Conservation (phyloP, 2,329 filamentous ascomycete genomes). For the Alternaria solani region DNA sequence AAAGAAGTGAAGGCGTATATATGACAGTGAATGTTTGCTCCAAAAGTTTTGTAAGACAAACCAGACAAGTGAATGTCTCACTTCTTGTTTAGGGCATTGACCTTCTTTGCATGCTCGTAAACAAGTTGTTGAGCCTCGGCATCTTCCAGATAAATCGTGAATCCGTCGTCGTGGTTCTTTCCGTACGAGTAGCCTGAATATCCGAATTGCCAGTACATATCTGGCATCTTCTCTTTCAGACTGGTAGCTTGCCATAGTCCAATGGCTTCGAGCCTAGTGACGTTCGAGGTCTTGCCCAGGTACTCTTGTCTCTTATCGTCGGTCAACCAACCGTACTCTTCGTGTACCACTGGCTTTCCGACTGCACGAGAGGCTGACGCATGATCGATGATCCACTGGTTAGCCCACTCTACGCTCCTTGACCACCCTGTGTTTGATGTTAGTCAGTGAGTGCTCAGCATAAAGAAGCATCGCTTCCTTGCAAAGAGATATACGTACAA, state of each 20-base stretch:
- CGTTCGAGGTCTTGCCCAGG: slow-evolving; percentile 54
- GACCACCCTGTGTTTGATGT: background rate
- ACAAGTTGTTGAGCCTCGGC: slow-evolving; percentile 8
- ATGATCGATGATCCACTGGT: slow-evolving; percentile 65
- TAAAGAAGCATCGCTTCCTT: background rate
- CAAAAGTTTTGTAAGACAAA: background rate
- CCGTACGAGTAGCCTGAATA: slow-evolving; percentile 62
- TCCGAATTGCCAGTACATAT: slow-evolving; percentile 67
- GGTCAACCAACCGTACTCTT: slow-evolving; percentile 65
- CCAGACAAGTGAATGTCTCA: background rate
- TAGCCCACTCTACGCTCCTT: slow-evolving; percentile 60
- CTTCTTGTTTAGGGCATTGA: slow-evolving; percentile 1
- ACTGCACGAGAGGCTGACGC: slow-evolving; percentile 54
- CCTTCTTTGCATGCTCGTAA: slow-evolving; percentile 2
- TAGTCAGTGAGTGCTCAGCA: background rate
- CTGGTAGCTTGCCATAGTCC: slow-evolving; percentile 61
- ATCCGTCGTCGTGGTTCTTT: slow-evolving; percentile 64
- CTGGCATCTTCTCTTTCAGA: slow-evolving; percentile 58
- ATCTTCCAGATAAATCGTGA: slow-evolving; percentile 63
- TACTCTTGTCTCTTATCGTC: slow-evolving; percentile 59
- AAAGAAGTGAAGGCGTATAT: background rate
- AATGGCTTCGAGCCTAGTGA: slow-evolving; percentile 57
- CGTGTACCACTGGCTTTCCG: slow-evolving; percentile 64
- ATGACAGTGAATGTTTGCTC: background rate
- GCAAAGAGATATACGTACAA: slow-evolving; percentile 33